Base-by-base conservation (phyloP, 495 filamentous ascomycete species). In the Recurvomyces mirabilis region DNA sequence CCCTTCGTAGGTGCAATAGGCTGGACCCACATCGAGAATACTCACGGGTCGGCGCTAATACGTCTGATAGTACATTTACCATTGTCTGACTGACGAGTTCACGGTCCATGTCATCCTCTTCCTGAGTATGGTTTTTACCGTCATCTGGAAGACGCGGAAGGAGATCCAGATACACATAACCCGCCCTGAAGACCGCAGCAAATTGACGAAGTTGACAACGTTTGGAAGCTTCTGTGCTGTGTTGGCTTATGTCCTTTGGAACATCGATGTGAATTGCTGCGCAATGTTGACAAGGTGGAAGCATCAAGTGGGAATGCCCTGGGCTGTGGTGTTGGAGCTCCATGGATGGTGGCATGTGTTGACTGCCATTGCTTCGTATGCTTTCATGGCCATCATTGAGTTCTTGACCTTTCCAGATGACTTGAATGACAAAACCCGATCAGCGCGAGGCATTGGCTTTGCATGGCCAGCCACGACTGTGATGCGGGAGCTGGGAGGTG, bases 271-370 rank as follows among this genome's bases (percentile, higher is more conserved):
- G 5, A 56, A 64, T 43, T 61, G 58, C 40, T 74, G 71, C 42
- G 32, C 50, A 2, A 37, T 55, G 23, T 49, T 74, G 4, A 65
- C 65, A 11, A 9, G 28, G 0, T 1, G 60, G 17, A 67, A 66
- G 42, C 56, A 54, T 11, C 18, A 18, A 0, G 43, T 71, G 13
- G 72, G 72, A 1, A 53, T 73, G 46, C 75, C 73, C 1, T 73
- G 60, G 67, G 68, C 65, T 20, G 72, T 69, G 47, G 18, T 73
- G 1, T 49, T 77, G 1, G 74, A 77, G 53, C 53, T 78, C 14
- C 75, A 81, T 56, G 74, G 75, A 17, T 81, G 72, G 64, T 77
- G 72, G 75, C 73, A 75, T 58, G 57, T 76, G 18, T 61, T 71
- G 29, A 75, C 72, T 3, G 72, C 66, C 2, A 58, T 72, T 13